phyloP scores from a whole-genome alignment of 1,284 basidiomycete genomes.

The Papiliotrema nemorosa region DNA sequence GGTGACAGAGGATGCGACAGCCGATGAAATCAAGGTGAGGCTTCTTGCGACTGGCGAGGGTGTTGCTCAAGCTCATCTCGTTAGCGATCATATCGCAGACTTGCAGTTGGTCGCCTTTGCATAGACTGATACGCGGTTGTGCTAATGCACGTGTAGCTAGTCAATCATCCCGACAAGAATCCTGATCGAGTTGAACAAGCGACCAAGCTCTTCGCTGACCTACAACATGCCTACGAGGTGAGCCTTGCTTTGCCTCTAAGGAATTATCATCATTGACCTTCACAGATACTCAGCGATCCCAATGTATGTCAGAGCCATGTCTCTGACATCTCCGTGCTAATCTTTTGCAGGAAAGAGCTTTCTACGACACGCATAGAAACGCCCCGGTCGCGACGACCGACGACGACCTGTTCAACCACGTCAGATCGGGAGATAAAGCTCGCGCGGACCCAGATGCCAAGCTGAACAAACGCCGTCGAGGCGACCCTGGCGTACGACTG shows the following conservation, averaged over 20 bases:
- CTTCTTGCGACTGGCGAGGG: background rate
- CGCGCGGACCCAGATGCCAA: conserved; percentile 51
- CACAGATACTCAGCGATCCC: conserved; percentile 79
- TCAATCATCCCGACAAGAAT: conserved; percentile 90
- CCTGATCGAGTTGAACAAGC: conserved; percentile 75
- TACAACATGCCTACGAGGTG: conserved; percentile 95
- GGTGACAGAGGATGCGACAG: conserved; percentile 71
- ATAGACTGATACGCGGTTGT: background rate
- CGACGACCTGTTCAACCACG: conserved; percentile 78
- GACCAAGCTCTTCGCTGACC: conserved; percentile 77
- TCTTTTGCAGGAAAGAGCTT: conserved; percentile 79
- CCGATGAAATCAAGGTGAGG: conserved; percentile 81
- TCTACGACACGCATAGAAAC: conserved; percentile 94
- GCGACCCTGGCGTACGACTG: conserved; percentile 73
- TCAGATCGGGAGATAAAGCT: conserved; percentile 60
- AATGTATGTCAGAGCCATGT: conserved; percentile 59
- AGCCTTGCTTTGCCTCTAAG: conserved; percentile 5
- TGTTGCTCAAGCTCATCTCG: conserved; percentile 11
- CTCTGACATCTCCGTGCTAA: background rate
- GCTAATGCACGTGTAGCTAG: conserved; percentile 49
- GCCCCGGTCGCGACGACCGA: conserved; percentile 80
- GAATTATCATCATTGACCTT: background rate
- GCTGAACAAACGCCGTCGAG: conserved; percentile 57
- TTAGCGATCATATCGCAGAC: conserved; percentile 73
- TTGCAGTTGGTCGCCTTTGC: conserved; percentile 54